Base-by-base conservation (phyloP, 164 flowering plant genomes). In the Macadamia integrifolia region DNA sequence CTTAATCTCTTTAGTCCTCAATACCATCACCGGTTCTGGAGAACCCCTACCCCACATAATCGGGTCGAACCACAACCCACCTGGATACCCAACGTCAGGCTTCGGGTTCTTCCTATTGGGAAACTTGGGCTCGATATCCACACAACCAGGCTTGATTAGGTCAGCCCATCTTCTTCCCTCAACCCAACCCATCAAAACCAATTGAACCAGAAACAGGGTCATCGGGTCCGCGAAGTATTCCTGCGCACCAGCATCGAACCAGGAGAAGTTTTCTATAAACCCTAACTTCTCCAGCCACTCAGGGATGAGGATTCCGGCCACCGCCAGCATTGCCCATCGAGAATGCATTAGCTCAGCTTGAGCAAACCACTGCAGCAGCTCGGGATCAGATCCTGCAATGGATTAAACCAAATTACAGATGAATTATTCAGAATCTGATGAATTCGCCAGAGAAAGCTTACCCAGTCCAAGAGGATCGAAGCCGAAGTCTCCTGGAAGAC, bases 401-500 rank as follows among this genome's bases (percentile, higher is more conserved):
- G 30, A 32, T 35, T 52, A 5, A 17, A 46, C 5, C 40, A 35
- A 23, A 35, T 35, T 35, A 35, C 40, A 2, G 40, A 35, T 35
- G 40, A 35, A 35, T 35, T 35, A 23, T 23, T 23, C 23, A 23
- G 23, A 23, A 23, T 23, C 23, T 23, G 23, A 23, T 23, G 23
- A 23, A 23, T 23, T 23, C 23, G 23, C 9, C 50, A 46, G 50
- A n/a, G 1, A 29, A 55, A 30, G 18, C 80, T 63, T 82, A 92
- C 97, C 96, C 78, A 93, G 71, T 70, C 98, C 98, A 71, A 93
- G 92, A 1, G 98, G 98, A 69, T 90, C 97, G 55, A 93, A 93
- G 49, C 98, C 98, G 66, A 85, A 90, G 79, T 93, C 98, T n/a
- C 98, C 98, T 11, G 98, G 95, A 65, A 92, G 88, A 69, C 98